Evolutionary conservation across 495 filamentous ascomycete genomes (phyloP).

Genomic region (Penicillium ochrochloron): DNA sequence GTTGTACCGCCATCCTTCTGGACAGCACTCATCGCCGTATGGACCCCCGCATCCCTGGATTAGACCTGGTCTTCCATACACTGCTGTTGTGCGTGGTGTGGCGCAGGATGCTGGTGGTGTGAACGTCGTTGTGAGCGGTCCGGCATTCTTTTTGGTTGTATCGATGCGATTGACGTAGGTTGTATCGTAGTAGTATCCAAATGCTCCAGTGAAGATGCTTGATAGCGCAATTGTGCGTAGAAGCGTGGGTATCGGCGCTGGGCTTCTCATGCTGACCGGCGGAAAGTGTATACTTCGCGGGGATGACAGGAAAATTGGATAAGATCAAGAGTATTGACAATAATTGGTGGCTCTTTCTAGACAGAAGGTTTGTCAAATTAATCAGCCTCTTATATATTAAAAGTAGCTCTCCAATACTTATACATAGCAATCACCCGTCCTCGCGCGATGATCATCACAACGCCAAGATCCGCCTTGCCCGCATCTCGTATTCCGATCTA

Average conservation of each 20-base stretch:
- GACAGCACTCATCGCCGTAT: constrained; percentile 19
- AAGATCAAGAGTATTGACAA: background rate
- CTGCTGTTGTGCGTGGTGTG: background rate
- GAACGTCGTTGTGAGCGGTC: constrained; percentile 23
- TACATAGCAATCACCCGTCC: background rate
- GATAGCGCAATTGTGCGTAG: background rate
- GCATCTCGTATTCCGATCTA: constrained; percentile 8
- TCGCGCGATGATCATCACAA: background rate
- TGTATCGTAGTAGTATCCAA: background rate
- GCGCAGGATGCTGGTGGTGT: constrained; percentile 19
- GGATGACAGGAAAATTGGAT: background rate
- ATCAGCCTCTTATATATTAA: background rate
- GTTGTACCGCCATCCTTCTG: constrained; percentile 13
- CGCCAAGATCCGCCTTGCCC: constrained; percentile 4
- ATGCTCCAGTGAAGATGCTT: background rate
- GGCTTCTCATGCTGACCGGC: background rate
- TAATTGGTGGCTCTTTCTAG: background rate
- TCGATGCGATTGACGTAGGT: constrained; percentile 10
- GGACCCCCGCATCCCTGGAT: constrained; percentile 19
- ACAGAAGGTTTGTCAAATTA: background rate
- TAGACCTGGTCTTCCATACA: constrained; percentile 5
- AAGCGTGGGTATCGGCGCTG: background rate
- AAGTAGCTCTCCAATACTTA: background rate
- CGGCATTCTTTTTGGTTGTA: constrained; percentile 9
- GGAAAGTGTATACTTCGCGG: background rate